A percentile compares a stretch with the other conserved stretches of the same genome.
These are phyloP conservation scores for Pleurotus platypus DNA, from an alignment of 768 basidiomycete genomes.

Conservation along the genomic window DNA sequence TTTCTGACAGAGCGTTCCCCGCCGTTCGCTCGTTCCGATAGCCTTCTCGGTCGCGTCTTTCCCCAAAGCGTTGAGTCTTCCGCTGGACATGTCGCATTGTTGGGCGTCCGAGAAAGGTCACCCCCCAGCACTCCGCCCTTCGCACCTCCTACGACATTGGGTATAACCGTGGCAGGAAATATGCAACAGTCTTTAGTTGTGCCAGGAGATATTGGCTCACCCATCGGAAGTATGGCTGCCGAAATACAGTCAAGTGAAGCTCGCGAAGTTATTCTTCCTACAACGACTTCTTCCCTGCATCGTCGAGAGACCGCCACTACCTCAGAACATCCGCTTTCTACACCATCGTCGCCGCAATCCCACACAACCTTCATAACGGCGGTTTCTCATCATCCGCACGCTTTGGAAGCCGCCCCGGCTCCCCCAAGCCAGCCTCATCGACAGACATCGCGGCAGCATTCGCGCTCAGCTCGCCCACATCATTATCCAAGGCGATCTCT, in stretches of 20 bases:
- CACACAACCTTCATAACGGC: neutral
- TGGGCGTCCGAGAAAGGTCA: neutral
- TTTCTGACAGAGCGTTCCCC: neutral
- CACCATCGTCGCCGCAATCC: neutral
- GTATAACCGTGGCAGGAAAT: neutral
- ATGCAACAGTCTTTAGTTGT: neutral
- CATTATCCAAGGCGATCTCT: too few species aligned
- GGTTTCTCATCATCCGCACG: neutral
- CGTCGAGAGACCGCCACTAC: conserved; percentile 8
- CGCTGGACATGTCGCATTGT: neutral
- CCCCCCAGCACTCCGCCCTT: neutral
- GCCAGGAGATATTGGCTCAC: neutral
- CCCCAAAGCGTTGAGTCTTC: conserved; percentile 10
- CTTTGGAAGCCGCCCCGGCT: neutral
- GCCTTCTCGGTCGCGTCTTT: conserved; percentile 23
- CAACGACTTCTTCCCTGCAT: neutral
- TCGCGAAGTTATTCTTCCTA: neutral
- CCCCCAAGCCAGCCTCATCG: neutral
- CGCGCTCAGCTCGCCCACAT: too few species aligned
- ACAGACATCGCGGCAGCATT: neutral
- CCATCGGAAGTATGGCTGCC: neutral
- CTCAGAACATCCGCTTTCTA: neutral
- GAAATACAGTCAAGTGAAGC: neutral
- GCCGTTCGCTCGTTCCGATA: conserved; percentile 17
- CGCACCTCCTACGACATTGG: neutral